phyloP scores from a whole-genome alignment of 257 asterid species.

The Asclepias syriaca region DNA sequence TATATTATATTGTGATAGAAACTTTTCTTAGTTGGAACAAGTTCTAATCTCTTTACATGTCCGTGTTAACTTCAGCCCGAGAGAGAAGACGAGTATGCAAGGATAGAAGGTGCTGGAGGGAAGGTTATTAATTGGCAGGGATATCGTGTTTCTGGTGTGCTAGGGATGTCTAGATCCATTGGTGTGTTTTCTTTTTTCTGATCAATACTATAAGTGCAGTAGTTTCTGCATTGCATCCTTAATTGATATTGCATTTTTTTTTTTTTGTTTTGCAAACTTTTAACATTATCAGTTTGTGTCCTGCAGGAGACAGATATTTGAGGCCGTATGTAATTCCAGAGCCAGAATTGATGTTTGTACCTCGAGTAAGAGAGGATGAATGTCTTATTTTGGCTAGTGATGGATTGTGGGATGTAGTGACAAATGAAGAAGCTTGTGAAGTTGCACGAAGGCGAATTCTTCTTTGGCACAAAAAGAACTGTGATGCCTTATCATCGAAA shows the following conservation, averaged over 20 bases:
- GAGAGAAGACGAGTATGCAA: constrained; percentile 56
- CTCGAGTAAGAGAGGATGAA: constrained; percentile 57
- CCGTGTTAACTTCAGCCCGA: constrained; percentile 41
- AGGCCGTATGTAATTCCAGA: constrained; percentile 64
- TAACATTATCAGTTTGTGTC: neutral
- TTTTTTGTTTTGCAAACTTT: no score
- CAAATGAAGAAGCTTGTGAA: constrained; percentile 70
- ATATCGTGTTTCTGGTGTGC: constrained; percentile 72
- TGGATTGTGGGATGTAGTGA: constrained; percentile 73
- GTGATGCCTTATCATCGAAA: constrained; percentile 21
- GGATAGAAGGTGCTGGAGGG: constrained; percentile 76
- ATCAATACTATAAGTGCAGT: neutral
- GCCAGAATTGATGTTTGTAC: constrained; percentile 52
- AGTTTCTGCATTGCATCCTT: neutral
- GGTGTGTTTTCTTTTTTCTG: constrained; percentile 30
- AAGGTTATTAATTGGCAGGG: constrained; percentile 80
- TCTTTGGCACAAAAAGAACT: constrained; percentile 63
- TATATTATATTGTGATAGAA: neutral
- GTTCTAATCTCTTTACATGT: neutral
- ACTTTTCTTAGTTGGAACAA: neutral
- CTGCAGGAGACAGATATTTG: constrained; percentile 69
- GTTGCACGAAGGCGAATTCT: constrained; percentile 54
- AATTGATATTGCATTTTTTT: no score
- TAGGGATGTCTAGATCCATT: constrained; percentile 73
- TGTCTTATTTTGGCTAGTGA: constrained; percentile 68